Evolutionary conservation across 2,329 filamentous ascomycete genomes (phyloP).

Genomic region (Plectosphaerella plurivora): DNA sequence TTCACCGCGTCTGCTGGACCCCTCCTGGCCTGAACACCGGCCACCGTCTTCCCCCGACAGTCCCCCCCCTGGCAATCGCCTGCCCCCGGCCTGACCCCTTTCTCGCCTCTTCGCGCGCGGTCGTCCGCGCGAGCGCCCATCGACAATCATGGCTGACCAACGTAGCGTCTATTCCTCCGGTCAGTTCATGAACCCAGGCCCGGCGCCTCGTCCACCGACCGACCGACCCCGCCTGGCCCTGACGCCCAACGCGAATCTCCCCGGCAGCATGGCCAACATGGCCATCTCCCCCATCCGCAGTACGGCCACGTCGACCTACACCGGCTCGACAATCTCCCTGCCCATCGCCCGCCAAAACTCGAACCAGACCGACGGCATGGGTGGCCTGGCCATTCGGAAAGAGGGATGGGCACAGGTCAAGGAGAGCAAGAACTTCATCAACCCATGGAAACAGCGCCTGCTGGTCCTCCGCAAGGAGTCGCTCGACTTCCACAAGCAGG

Average conservation of each 20-base stretch:
- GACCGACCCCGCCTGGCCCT: constrained; percentile 79
- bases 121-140: constrained; percentile 6
- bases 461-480: constrained; percentile 88
- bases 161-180: constrained; percentile 53
- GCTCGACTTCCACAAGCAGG: constrained; percentile 90
- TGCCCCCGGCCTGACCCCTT: constrained; percentile 3
- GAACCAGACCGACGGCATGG: constrained; percentile 57
- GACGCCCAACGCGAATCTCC: constrained; percentile 69
- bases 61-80: neutral
- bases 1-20: no score
- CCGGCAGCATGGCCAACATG: constrained; percentile 76
- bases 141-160: constrained; percentile 18
- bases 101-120: neutral
- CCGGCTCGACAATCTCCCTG: constrained; percentile 67
- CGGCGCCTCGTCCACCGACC: constrained; percentile 83
- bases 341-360: constrained; percentile 60
- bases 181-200: constrained; percentile 94
- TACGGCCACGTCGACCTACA: constrained; percentile 62
- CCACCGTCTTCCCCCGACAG: neutral
- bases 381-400: constrained; percentile 71
- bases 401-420: constrained; percentile 83
- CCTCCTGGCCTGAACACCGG: neutral
- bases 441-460: constrained; percentile 85
- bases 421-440: constrained; percentile 83
- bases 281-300: constrained; percentile 67